These are phyloP conservation scores for Naganishia kalamii DNA, from an alignment of 768 basidiomycete species.

Conservation along the genomic window DNA sequence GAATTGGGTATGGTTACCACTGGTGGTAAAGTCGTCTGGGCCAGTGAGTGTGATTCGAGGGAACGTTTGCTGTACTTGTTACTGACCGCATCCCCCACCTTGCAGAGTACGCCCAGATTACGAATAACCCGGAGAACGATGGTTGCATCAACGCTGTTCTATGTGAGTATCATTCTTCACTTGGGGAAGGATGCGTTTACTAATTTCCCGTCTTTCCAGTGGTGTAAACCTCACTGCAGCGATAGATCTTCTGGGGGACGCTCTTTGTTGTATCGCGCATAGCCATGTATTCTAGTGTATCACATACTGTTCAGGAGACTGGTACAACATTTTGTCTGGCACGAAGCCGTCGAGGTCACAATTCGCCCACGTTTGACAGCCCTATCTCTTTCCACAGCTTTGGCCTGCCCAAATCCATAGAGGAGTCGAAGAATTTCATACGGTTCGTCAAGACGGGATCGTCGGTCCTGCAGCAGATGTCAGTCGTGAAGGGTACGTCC, in stretches of 20 bases:
- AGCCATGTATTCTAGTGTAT: conserved; percentile 4
- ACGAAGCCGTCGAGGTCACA: conserved; percentile 51
- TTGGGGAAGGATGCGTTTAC: not conserved
- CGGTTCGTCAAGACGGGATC: conserved; percentile 67
- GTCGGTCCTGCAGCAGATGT: conserved; percentile 59
- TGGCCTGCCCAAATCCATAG: conserved; percentile 69
- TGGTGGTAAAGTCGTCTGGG: conserved; percentile 69
- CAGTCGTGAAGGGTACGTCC: not conserved
- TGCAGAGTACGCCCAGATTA: conserved; percentile 71
- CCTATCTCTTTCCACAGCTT: conserved; percentile 66
- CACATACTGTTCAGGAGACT: not conserved
- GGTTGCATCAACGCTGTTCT: conserved; percentile 94
- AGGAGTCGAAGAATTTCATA: conserved; percentile 65
- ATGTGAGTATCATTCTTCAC: conserved; percentile 30
- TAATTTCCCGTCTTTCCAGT: not conserved
- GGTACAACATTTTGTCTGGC: not conserved
- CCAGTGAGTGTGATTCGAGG: conserved; percentile 33
- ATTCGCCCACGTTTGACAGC: conserved; percentile 61
- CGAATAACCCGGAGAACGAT: conserved; percentile 92
- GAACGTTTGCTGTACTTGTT: not conserved
- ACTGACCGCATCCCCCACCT: not conserved
- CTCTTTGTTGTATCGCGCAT: conserved; percentile 10
- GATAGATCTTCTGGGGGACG: not conserved
- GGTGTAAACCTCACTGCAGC: not conserved
- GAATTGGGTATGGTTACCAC: conserved; percentile 96